phyloP scores from a whole-genome alignment of 1,284 basidiomycete species.

The Tylopilus sp. region DNA sequence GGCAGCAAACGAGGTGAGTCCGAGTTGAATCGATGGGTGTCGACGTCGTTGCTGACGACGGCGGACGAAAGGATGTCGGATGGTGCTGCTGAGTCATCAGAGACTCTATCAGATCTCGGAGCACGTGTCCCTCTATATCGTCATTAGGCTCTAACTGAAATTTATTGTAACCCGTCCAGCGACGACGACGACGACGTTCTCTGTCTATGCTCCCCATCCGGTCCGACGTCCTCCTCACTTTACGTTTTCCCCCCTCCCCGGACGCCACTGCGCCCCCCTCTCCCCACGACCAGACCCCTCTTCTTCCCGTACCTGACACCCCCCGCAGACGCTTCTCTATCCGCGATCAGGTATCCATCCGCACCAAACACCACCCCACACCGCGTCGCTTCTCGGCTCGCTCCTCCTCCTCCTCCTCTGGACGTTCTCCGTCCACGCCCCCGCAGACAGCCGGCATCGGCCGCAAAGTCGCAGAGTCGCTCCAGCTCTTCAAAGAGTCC shows the following conservation, averaged over 20 bases:
- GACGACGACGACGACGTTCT: background rate
- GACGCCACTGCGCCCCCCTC: constrained; percentile 35
- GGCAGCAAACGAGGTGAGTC: constrained; percentile 21
- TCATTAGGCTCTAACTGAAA: constrained; percentile 22
- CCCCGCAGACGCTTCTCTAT: constrained; percentile 19
- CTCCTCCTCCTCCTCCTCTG: constrained; percentile 41
- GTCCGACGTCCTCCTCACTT: background rate
- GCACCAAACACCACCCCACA: constrained; percentile 14
- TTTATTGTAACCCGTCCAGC: constrained; percentile 9
- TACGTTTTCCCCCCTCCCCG: constrained; percentile 2
- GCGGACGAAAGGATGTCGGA: constrained; percentile 3
- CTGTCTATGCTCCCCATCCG: background rate
- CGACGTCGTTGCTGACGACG: constrained; percentile 14
- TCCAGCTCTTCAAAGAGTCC: constrained; percentile 76
- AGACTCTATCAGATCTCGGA: constrained; percentile 16
- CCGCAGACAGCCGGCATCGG: constrained; percentile 50
- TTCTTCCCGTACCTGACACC: constrained; percentile 13
- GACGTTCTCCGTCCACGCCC: constrained; percentile 16
- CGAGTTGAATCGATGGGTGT: background rate
- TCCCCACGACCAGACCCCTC: constrained; percentile 31
- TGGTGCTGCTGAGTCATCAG: constrained; percentile 25
- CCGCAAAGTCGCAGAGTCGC: constrained; percentile 72
- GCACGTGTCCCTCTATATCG: constrained; percentile 31
- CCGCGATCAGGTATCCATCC: background rate
- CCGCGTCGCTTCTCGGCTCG: constrained; percentile 38